Evolutionary conservation across 768 basidiomycete genomes (phyloP).

Genomic region (Panaeolus cyanescens): DNA sequence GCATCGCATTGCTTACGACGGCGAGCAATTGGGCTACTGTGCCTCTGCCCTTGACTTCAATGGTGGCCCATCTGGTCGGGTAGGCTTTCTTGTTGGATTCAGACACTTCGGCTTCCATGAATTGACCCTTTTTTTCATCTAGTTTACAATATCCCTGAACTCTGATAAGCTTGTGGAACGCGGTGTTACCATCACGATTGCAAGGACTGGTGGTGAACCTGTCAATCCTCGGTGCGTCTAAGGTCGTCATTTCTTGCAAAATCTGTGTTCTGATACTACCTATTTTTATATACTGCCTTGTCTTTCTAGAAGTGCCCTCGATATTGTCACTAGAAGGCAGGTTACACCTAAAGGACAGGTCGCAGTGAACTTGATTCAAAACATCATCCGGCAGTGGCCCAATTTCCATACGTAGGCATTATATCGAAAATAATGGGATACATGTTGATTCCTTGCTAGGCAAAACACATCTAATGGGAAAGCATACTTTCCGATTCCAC

Average conservation of each 20-base stretch:
- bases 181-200: background rate
- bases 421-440: background rate
- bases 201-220: background rate
- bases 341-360: background rate
- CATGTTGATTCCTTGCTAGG: slow-evolving; percentile 20
- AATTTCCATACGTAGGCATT: slow-evolving; percentile 22
- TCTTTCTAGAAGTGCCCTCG: background rate
- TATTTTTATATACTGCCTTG: background rate
- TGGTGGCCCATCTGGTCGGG: background rate
- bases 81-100: background rate
- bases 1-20: background rate
- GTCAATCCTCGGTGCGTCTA: background rate
- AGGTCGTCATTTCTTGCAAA: background rate
- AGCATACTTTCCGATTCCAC: slow-evolving; percentile 38
- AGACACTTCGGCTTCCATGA: background rate
- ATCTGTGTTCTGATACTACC: no score
- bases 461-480: slow-evolving; percentile 45
- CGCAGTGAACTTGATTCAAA: slow-evolving; percentile 41
- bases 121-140: background rate
- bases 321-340: background rate
- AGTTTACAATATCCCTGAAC: background rate
- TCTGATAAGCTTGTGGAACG: background rate
- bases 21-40: background rate
- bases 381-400: slow-evolving; percentile 47
- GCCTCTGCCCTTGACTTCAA: background rate